A percentile compares a stretch with the other conserved stretches of the same genome.
Conservation (phyloP, 2,329 filamentous ascomycete genomes). For the Neopestalotiopsis sp. region DNA sequence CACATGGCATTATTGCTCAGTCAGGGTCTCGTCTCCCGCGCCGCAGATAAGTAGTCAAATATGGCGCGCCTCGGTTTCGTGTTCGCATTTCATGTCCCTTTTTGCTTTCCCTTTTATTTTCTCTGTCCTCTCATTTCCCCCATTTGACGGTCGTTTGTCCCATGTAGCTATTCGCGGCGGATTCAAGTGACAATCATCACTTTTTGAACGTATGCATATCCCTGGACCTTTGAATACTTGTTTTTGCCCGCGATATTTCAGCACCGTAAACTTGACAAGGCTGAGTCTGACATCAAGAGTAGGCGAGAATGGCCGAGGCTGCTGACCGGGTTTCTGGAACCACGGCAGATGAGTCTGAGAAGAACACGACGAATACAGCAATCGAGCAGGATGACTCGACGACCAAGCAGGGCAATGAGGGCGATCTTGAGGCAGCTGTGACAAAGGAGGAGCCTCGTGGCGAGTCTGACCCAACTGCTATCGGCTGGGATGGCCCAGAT, state of each 20-base stretch:
- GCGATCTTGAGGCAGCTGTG: conserved; percentile 2
- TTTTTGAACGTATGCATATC: too few species aligned
- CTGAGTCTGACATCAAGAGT: not conserved
- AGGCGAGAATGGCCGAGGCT: not conserved
- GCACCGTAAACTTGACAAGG: not conserved
- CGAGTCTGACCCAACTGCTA: conserved; percentile 50
- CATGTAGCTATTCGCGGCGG: too few species aligned
- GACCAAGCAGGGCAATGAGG: not conserved
- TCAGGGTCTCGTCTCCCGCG: too few species aligned
- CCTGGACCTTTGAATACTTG: too few species aligned
- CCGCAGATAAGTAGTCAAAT: too few species aligned
- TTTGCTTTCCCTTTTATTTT: too few species aligned
- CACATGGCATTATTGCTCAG: too few species aligned
- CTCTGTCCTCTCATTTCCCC: too few species aligned
- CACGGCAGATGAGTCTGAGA: not conserved
- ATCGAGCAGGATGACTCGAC: not conserved
- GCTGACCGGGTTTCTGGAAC: not conserved
- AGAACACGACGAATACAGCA: not conserved
- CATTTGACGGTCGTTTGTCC: too few species aligned
- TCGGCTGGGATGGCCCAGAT: conserved; percentile 62
- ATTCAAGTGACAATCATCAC: too few species aligned
- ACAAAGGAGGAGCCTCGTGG: not conserved
- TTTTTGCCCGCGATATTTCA: not conserved
- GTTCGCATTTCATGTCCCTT: too few species aligned
- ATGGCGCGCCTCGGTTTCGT: too few species aligned